Conservation (phyloP, 108 stramenopile species). For the Hondaea fermentalgiana region DNA sequence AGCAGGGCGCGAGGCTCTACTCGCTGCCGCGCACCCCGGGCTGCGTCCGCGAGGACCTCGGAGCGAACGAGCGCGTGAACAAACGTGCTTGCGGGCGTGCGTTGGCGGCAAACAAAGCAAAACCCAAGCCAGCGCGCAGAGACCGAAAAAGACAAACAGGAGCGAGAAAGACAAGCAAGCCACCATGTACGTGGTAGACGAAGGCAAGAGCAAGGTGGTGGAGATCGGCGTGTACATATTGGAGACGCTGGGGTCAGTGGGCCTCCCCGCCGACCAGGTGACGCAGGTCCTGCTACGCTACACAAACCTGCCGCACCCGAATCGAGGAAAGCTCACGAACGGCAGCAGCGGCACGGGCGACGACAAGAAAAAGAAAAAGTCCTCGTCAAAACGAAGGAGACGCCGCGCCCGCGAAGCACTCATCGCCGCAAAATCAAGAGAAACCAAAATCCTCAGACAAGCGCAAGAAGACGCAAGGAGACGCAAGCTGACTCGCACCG, state of each 20-base stretch:
- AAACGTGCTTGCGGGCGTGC: no score
- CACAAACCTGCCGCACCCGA: not conserved
- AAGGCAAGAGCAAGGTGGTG: not conserved
- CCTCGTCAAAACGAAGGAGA: not conserved
- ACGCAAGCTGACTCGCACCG: not conserved
- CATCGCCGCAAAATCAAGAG: not conserved
- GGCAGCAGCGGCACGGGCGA: not conserved
- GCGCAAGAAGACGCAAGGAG: not conserved
- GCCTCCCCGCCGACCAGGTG: slow-evolving; percentile 8
- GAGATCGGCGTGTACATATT: slow-evolving; percentile 18
- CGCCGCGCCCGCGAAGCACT: not conserved
- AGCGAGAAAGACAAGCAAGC: no score
- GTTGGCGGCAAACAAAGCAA: no score
- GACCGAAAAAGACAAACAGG: no score
- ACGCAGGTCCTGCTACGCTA: not conserved
- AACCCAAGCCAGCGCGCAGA: no score
- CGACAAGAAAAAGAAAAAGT: not conserved
- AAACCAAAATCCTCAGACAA: not conserved
- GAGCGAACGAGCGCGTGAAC: no score
- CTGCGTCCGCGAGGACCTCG: no score
- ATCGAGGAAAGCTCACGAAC: not conserved
- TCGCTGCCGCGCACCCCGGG: no score
- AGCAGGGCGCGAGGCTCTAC: no score
- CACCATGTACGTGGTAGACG: not conserved
- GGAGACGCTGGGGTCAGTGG: slow-evolving; percentile 3